phyloP scores from a whole-genome alignment of 148 eudicot species.

The Nyssa sinensis region DNA sequence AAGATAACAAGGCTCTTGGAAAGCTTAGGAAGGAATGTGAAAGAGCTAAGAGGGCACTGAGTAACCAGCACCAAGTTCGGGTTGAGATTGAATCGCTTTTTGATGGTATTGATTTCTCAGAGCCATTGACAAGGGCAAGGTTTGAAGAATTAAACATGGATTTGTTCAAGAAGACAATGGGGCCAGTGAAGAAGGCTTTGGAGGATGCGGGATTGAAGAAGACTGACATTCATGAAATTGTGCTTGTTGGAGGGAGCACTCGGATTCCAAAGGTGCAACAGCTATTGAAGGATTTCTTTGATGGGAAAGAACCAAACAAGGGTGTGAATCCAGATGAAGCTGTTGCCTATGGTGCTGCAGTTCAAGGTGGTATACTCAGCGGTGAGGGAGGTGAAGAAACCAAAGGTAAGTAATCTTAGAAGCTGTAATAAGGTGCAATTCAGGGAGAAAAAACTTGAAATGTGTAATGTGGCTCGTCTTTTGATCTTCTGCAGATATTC shows the following conservation, averaged over 20 bases:
- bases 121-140: conserved; percentile 49
- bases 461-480: neutral
- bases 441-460: neutral
- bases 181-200: conserved; percentile 43
- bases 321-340: conserved; percentile 56
- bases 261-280: conserved; percentile 54
- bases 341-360: conserved; percentile 58
- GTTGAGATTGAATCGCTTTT: conserved; percentile 46
- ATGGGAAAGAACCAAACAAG: conserved; percentile 48
- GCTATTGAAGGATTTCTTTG: conserved; percentile 50
- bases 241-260: conserved; percentile 57
- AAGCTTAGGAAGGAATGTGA: conserved; percentile 49
- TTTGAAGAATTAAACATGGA: conserved; percentile 52
- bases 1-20: conserved; percentile 49
- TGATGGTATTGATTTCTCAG: conserved; percentile 45
- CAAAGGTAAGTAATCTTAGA: conserved; percentile 21
- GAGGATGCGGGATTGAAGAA: conserved; percentile 51
- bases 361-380: conserved; percentile 51
- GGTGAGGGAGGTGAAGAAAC: conserved; percentile 51
- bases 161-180: conserved; percentile 53
- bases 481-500: conserved; percentile 26
- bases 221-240: conserved; percentile 39
- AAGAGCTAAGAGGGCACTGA: conserved; percentile 52
- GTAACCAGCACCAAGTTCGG: conserved; percentile 48
- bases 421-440: neutral